Base-by-base conservation (phyloP, 1,284 basidiomycete species). In the Fomitopsis schrenkii region DNA sequence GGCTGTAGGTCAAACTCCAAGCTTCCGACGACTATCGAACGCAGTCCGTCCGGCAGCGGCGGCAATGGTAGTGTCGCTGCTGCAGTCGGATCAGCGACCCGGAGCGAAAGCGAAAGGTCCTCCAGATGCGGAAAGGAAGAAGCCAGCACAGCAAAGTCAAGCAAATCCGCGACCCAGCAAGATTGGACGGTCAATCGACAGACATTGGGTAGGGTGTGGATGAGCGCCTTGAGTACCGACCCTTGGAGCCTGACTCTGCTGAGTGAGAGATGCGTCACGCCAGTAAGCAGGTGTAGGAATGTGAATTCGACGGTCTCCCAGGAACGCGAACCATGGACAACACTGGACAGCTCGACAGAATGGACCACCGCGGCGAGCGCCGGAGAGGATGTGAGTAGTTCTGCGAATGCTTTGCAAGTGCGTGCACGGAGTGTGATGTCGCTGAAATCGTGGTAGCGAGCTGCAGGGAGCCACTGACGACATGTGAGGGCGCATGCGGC, bases 401-500 rank as follows among this genome's bases (percentile, higher is more conserved):
- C n/a, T 15, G 22, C 19, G 40, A 60, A 57, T 12, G 38, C 10
- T n/a, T 26, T 22, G 28, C 22, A 33, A 6, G 12, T 42, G 36
- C 33, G 1, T 17, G n/a, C 10, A 3, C 8, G 5, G 4, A 61
- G 63, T 14, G 15, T 22, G n/a, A 44, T 59, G 36, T 33, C 30
- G 30, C 44, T 55, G 58, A 65, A 75, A 42, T 74, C 66, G 59
- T 75, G 71, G 58, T 70, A 69, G 8, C 73, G 72, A 19, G 70
- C 65, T 26, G 72, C 60, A 15, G 69, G 69, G 33, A 74, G 60
- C 48, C 56, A 58, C 41, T 30, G 28, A 10, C 48, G 56, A 30
- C 38, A 58, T 5, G 57, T 59, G 2, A 70, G 61, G 42, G 59
- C 59, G 56, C 67, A 68, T 4, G 66, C 61, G 15, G 57, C 28